Percentiles rank a stretch among this genome's conserved stretches.
Conservation (phyloP, 331 rosid species). For the Malus hybrid region DNA sequence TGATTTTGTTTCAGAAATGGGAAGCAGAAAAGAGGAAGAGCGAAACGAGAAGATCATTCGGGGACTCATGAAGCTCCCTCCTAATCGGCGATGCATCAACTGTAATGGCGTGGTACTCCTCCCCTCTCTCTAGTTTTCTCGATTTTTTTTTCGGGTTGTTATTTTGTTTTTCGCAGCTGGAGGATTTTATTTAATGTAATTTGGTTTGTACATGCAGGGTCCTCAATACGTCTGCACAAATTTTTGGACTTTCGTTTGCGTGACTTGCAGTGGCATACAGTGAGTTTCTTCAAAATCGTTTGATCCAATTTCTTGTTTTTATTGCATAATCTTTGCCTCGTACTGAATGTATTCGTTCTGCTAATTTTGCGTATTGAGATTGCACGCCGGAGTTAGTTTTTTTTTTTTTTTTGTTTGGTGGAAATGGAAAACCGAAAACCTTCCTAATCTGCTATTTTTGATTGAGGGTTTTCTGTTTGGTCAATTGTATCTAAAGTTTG, state of each 20-base stretch:
- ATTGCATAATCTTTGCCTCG: neutral
- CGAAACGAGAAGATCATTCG: conserved; percentile 77
- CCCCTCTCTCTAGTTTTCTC: neutral
- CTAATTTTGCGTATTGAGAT: neutral
- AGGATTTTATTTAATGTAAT: neutral
- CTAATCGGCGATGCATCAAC: conserved; percentile 74
- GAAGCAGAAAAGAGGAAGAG: conserved; percentile 67
- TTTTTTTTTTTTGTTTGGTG: too few species aligned
- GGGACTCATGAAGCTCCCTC: conserved; percentile 86
- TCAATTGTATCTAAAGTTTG: neutral
- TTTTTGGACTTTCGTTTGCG: conserved; percentile 68
- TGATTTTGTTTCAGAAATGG: conserved; percentile 28
- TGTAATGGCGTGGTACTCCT: conserved; percentile 53
- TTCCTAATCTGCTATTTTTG: neutral
- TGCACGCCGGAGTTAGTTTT: neutral
- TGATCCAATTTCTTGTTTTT: neutral
- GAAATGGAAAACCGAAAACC: neutral
- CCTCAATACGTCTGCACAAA: conserved; percentile 79
- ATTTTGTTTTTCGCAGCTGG: neutral
- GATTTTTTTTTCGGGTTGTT: neutral
- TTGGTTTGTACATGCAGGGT: conserved; percentile 39
- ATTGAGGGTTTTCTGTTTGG: neutral
- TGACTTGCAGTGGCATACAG: conserved; percentile 85
- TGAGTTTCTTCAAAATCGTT: conserved; percentile 24
- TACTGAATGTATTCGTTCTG: neutral